Evolutionary conservation across 345 rosid species (phyloP).

Genomic region (Crucihimalaya himalaica): DNA sequence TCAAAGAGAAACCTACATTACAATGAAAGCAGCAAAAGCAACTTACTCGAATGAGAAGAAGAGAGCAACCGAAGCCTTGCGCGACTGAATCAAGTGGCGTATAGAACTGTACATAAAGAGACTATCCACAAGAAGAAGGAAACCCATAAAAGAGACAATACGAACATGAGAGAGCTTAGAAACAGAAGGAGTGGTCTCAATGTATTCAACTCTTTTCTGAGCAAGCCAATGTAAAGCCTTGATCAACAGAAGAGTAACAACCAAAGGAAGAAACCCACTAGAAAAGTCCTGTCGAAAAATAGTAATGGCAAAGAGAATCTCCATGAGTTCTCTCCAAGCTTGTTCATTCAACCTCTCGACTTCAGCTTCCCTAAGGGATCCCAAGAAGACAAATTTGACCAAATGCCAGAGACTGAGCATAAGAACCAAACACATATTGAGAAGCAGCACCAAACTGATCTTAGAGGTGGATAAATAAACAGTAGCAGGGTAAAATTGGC

Average conservation of each 20-base stretch:
- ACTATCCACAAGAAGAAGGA: conserved; percentile 74
- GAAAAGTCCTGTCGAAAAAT: conserved; percentile 94
- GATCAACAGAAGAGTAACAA: conserved; percentile 67
- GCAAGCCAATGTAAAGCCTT: conserved; percentile 97
- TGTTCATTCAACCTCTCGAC: conserved; percentile 94
- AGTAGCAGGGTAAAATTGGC: conserved; percentile 91
- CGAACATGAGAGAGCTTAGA: conserved; percentile 66
- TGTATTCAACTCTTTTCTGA: conserved; percentile 94
- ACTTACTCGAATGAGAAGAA: conserved; percentile 95
- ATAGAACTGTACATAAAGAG: conserved; percentile 70
- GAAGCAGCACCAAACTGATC: conserved; percentile 77
- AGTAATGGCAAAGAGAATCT: conserved; percentile 92
- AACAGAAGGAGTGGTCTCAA: conserved; percentile 90
- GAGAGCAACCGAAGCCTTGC: conserved; percentile 86
- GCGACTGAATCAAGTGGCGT: conserved; percentile 63
- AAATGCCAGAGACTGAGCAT: conserved; percentile 90
- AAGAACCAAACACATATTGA: conserved; percentile 84
- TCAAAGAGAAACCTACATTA: neutral
- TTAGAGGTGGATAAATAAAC: conserved; percentile 87
- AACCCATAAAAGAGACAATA: conserved; percentile 82
- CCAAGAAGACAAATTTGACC: conserved; percentile 76
- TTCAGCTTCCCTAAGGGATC: conserved; percentile 90
- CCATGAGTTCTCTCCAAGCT: conserved; percentile 96
- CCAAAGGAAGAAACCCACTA: conserved; percentile 80
- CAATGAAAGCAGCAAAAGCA: neutral